These are phyloP conservation scores for Geotrichum restrictum DNA, from an alignment of 1,139 yeast genomes.

Conservation along the genomic window DNA sequence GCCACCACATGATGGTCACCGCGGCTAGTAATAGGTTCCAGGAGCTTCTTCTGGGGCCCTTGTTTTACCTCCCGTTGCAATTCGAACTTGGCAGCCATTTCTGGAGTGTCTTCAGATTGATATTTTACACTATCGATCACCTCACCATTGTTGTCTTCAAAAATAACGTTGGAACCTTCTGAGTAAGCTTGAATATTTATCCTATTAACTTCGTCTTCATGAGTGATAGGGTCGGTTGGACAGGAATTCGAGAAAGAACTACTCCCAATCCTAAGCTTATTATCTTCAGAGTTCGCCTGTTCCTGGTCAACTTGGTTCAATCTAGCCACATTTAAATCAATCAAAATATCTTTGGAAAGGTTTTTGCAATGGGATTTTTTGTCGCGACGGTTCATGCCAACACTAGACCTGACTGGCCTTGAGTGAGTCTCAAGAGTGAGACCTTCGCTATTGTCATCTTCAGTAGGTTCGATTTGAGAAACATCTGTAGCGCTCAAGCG, in stretches of 20 bases:
- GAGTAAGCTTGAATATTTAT: constrained; percentile 53
- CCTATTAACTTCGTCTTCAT: neutral
- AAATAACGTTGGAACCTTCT: constrained; percentile 64
- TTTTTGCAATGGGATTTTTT: constrained; percentile 25
- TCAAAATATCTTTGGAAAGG: constrained; percentile 35
- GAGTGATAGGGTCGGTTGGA: neutral
- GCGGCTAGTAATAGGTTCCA: neutral
- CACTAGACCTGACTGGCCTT: constrained; percentile 67
- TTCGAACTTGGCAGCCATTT: constrained; percentile 17
- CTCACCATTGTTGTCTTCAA: constrained; percentile 84
- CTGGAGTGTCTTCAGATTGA: constrained; percentile 28
- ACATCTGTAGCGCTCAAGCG: constrained; percentile 72
- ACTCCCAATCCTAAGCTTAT: no score
- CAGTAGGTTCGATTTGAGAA: neutral
- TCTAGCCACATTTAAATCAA: constrained; percentile 31
- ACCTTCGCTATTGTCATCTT: neutral
- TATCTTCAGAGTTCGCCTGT: neutral
- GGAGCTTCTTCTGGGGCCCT: neutral
- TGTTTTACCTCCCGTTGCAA: neutral
- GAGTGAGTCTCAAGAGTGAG: constrained; percentile 41
- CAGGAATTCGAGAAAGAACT: neutral
- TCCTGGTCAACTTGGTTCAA: neutral
- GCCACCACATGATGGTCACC: constrained; percentile 42
- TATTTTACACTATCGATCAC: constrained; percentile 42
- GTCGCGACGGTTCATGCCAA: constrained; percentile 61